Evolutionary conservation across 2,329 filamentous ascomycete species (phyloP), one percentile per base, ranked within the genome.

Genomic region (Scedosporium minutisporum): DNA sequence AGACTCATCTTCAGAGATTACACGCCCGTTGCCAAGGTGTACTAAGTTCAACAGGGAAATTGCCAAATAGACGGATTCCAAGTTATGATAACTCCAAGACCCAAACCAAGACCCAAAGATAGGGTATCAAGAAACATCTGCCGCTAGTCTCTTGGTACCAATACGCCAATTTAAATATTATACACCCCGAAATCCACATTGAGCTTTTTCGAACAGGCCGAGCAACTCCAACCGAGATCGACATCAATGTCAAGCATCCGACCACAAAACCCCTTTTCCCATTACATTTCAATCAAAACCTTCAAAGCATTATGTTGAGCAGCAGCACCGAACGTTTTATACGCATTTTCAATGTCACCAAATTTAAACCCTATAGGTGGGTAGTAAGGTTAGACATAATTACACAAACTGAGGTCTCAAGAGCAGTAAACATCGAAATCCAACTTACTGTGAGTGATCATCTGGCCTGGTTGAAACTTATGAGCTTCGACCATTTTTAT

Each of bases 361-460:
- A 79, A 78, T 16, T 72, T 69, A 68, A 78, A 80, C 18, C 68
- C 74, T 77, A 62, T 16, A 4, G 2, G 6, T 51, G 21, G 12
- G 29, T 21, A 23, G 4, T 25, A 63, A 16, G 16, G 25, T 21
- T 33, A 25, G 29, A 38, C 29, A 16, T 27, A 38, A 58, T 61
- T 29, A 33, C 62, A 42, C 57, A 57, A 38, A 21, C 38, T 61
- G 9, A 25, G 1, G 14, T 14, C 10, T 38, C 12, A 29, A 16
- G 18, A 27, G 16, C 6, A 23, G 23, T 0, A 57, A 27, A 66
- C 33, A 42, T 62, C 59, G 5, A 59, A 14, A 18, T 5, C 46
- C n/a, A 9, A 65, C 75, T 65, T 67, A 78, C 74, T 69, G 65
- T 82, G 78, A 1, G 78, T 81, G 48, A 81, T 77, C 16, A 82